phyloP scores from a whole-genome alignment of 2,329 filamentous ascomycete genomes.

The Fusarium sp. region DNA sequence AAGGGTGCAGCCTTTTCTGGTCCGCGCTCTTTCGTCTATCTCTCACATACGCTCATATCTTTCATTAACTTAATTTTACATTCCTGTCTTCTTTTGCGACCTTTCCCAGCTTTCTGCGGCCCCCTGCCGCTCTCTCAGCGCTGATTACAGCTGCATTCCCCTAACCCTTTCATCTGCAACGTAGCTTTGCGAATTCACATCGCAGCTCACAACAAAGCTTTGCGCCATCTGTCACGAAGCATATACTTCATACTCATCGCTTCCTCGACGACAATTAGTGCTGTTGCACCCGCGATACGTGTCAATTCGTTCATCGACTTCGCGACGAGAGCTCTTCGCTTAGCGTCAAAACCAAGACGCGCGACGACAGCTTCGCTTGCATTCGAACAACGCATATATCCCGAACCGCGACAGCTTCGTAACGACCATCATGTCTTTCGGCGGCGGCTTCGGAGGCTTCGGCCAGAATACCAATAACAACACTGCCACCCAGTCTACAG shows the following conservation, averaged over 20 bases:
- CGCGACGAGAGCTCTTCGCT: constrained; percentile 34
- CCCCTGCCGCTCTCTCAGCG: constrained; percentile 26
- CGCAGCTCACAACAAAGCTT: constrained; percentile 15
- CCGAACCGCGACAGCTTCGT: constrained; percentile 40
- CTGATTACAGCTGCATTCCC: constrained; percentile 33
- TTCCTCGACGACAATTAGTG: constrained; percentile 14
- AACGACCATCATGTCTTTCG: constrained; percentile 66
- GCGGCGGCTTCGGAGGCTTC: constrained; percentile 65
- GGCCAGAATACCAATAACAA: constrained; percentile 65
- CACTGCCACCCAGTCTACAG: constrained; percentile 57
- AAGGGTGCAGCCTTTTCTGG: constrained; percentile 49
- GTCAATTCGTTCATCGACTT: constrained; percentile 35
- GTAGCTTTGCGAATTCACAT: constrained; percentile 28
- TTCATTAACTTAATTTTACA: constrained; percentile 28
- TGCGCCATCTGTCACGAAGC: constrained; percentile 19
- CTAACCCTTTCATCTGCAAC: constrained; percentile 22
- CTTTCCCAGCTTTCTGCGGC: constrained; percentile 19
- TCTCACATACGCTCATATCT: constrained; percentile 34
- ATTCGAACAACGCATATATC: constrained; percentile 32
- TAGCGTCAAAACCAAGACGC: constrained; percentile 39
- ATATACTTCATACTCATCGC: constrained; percentile 1
- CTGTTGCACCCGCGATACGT: constrained; percentile 15
- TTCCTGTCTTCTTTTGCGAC: constrained; percentile 27
- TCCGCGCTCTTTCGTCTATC: constrained; percentile 34
- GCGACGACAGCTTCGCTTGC: constrained; percentile 37